Base-by-base conservation (phyloP, 2,329 filamentous ascomycete genomes). In the Tympanopsis confertula region DNA sequence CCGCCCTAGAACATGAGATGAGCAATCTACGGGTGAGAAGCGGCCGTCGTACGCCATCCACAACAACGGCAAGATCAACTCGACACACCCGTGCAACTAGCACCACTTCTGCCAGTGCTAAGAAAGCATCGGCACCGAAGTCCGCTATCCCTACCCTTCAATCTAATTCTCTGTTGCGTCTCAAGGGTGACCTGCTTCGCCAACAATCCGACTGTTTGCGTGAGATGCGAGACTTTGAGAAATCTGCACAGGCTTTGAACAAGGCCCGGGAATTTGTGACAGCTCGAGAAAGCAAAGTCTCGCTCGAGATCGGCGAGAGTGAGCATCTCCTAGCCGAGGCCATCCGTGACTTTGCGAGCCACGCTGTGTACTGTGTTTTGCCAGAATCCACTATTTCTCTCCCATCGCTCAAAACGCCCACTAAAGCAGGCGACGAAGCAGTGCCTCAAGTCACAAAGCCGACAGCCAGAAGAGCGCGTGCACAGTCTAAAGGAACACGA, bases 311-410 rank as follows among this genome's bases (percentile, higher is more conserved):
- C 12, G 15, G 15, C 12, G 30, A 33, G 15, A 33, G 30, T 18
- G 30, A 33, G 17, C 30, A 57, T 30, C 15, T 13, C 7, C 30
- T 33, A 7, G 30, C 30, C 15, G 30, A 33, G 7, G 30, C 30
- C 15, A 33, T 33, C 7, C 30, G 30, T 7, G 10, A 33, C 7
- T 61, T 75, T 37, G 57, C 62, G 4, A 56, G 61, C 10, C 69
- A 77, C 50, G 62, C 72, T 20, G 67, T 69, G 2, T 72, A 71
- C 48, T 74, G 71, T 43, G 69, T 72, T 5, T 54, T 78, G 2
- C 67, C 70, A 1, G 76, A 81, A 47, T 78, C 75, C 2, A 78
- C 74, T 1, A 66, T 79, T 14, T 73, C 72, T 1, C 61, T 74
- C 17, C 71, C 74, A 4, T 67, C 68, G 3, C 53, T 73, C 39